Evolutionary conservation across 257 asterid species (phyloP).

Genomic region (Gentiana dahurica): DNA sequence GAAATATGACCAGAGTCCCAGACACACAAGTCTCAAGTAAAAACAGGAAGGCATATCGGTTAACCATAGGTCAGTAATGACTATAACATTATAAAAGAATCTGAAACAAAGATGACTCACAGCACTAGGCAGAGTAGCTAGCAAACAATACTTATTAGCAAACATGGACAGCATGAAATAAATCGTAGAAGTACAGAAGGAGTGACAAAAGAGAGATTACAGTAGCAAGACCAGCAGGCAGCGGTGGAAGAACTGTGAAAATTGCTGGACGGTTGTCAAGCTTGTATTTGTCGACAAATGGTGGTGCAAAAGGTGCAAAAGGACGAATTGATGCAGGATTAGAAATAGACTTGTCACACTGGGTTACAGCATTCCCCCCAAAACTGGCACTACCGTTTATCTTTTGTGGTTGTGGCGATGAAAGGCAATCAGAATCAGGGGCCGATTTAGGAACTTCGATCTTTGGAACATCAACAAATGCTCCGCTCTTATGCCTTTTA

Average conservation of each 20-base stretch:
- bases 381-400: constrained; percentile 21
- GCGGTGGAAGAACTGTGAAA: constrained; percentile 67
- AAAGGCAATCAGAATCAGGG: constrained; percentile 15
- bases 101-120: too few species aligned
- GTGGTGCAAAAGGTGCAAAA: constrained; percentile 37
- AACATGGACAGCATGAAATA: not conserved
- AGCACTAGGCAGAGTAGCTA: too few species aligned
- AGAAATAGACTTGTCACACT: constrained; percentile 28
- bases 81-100: too few species aligned
- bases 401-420: constrained; percentile 28
- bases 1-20: too few species aligned
- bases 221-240: constrained; percentile 69
- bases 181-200: not conserved
- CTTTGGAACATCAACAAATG: constrained; percentile 27
- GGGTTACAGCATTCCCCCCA: constrained; percentile 22
- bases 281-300: constrained; percentile 53
- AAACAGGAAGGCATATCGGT: too few species aligned
- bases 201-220: constrained; percentile 33
- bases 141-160: too few species aligned
- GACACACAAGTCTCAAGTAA: too few species aligned
- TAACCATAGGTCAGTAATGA: too few species aligned
- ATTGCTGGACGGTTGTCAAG: constrained; percentile 92
- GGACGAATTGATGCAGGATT: constrained; percentile 36
- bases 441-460: constrained; percentile 29
- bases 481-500: constrained; percentile 36